Conservation (phyloP, 768 basidiomycete species). For the Hydnum rufescens region DNA sequence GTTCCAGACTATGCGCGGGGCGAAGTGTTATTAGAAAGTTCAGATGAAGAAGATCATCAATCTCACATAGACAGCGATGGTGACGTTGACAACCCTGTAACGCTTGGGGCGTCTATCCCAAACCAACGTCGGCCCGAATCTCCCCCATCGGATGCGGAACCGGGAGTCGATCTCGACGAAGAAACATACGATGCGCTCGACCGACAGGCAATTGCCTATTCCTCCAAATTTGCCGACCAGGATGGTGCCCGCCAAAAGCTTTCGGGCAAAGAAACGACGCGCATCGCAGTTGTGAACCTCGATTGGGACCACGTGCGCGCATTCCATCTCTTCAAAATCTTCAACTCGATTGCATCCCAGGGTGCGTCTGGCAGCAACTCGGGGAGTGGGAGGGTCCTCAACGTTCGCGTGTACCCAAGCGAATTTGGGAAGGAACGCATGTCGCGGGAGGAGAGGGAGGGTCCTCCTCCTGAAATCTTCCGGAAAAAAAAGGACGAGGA, state of each 20-base stretch:
- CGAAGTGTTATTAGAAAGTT: slow-evolving; percentile 70
- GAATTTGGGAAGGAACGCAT: slow-evolving; percentile 81
- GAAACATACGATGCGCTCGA: slow-evolving; percentile 47
- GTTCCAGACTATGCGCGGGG: slow-evolving; percentile 78
- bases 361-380: slow-evolving; percentile 12
- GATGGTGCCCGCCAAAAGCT: slow-evolving; percentile 15
- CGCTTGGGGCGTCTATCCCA: background rate
- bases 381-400: slow-evolving; percentile 28
- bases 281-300: slow-evolving; percentile 82
- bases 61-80: background rate
- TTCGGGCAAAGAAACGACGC: slow-evolving; percentile 29
- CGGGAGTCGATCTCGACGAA: slow-evolving; percentile 67
- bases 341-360: slow-evolving; percentile 50
- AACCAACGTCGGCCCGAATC: background rate
- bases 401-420: slow-evolving; percentile 76
- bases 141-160: background rate
- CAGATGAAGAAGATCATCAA: slow-evolving; percentile 35
- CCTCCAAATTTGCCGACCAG: slow-evolving; percentile 25
- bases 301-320: slow-evolving; percentile 97
- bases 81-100: background rate
- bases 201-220: slow-evolving; percentile 48
- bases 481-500: slow-evolving; percentile 16
- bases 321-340: slow-evolving; percentile 76
- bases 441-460: slow-evolving; percentile 72
- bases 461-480: slow-evolving; percentile 76